Conservation (phyloP, 1,284 basidiomycete genomes). For the Fomes fomentarius region DNA sequence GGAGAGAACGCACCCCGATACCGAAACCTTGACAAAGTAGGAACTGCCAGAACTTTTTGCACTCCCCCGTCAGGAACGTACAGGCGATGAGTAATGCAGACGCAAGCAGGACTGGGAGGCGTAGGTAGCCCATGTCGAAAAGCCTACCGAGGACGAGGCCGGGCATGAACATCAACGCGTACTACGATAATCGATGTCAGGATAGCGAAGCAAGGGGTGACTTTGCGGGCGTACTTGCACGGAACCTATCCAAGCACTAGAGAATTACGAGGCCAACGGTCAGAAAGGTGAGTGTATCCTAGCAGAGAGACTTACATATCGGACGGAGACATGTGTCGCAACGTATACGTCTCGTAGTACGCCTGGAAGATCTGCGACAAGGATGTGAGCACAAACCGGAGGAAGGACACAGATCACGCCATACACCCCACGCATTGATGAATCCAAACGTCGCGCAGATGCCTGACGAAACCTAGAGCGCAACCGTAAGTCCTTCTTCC, state of each 20-base stretch:
- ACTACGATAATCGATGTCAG: constrained; percentile 28
- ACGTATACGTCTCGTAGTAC: constrained; percentile 42
- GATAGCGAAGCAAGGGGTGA: too few species aligned
- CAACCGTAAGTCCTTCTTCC: background rate
- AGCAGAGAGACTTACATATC: constrained; percentile 53
- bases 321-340: constrained; percentile 43
- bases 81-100: constrained; percentile 42
- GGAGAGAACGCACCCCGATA: constrained; percentile 39
- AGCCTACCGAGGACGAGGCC: constrained; percentile 51
- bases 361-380: constrained; percentile 45
- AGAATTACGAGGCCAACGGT: background rate
- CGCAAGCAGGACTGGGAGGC: constrained; percentile 38
- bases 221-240: constrained; percentile 48
- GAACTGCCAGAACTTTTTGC: constrained; percentile 55
- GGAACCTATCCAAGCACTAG: constrained; percentile 76
- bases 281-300: background rate
- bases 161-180: constrained; percentile 49
- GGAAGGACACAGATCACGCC: constrained; percentile 14
- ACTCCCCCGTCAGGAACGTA: constrained; percentile 53
- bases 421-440: constrained; percentile 46
- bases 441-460: constrained; percentile 44
- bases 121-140: constrained; percentile 56
- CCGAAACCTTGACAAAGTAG: constrained; percentile 52
- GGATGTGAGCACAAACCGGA: background rate
- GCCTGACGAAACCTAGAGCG: constrained; percentile 26